These are phyloP conservation scores for Venturiaceae sp. DNA, from an alignment of 2,329 filamentous ascomycete genomes.

Conservation along the genomic window DNA sequence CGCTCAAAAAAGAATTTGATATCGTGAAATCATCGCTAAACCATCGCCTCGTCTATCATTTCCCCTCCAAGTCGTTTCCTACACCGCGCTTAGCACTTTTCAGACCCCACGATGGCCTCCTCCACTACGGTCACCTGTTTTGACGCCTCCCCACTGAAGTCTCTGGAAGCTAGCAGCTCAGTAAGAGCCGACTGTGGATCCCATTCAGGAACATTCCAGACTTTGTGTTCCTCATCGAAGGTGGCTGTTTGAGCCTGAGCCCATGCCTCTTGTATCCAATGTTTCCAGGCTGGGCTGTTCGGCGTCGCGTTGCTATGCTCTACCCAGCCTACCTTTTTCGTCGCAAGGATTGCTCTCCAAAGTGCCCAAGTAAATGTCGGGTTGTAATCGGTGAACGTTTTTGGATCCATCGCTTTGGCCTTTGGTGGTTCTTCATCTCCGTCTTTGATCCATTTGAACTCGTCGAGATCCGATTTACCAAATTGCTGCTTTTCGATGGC, in stretches of 20 bases:
- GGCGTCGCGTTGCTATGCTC: slow-evolving; percentile 28
- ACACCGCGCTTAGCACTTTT: not conserved
- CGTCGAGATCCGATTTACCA: slow-evolving; percentile 12
- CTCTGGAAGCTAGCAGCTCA: not conserved
- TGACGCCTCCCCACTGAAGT: not conserved
- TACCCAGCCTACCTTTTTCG: slow-evolving; percentile 34
- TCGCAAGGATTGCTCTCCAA: slow-evolving; percentile 38
- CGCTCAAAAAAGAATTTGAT: too few species aligned
- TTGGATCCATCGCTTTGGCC: not conserved
- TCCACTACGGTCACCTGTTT: not conserved
- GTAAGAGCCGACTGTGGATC: not conserved
- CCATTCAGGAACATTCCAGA: not conserved
- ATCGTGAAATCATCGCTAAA: too few species aligned
- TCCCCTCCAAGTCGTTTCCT: too few species aligned
- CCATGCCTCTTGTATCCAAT: slow-evolving; percentile 29
- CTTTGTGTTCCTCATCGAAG: not conserved
- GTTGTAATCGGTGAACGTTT: slow-evolving; percentile 13
- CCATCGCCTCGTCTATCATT: too few species aligned
- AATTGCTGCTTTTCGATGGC: slow-evolving; percentile 26
- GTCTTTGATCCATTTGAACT: not conserved
- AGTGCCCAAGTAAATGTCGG: slow-evolving; percentile 35
- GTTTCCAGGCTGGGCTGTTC: slow-evolving; percentile 28
- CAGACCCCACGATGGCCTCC: not conserved
- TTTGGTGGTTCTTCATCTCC: not conserved
- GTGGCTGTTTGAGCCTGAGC: not conserved